phyloP scores from a whole-genome alignment of 2,329 filamentous ascomycete genomes.

The Ophiostoma sp. region DNA sequence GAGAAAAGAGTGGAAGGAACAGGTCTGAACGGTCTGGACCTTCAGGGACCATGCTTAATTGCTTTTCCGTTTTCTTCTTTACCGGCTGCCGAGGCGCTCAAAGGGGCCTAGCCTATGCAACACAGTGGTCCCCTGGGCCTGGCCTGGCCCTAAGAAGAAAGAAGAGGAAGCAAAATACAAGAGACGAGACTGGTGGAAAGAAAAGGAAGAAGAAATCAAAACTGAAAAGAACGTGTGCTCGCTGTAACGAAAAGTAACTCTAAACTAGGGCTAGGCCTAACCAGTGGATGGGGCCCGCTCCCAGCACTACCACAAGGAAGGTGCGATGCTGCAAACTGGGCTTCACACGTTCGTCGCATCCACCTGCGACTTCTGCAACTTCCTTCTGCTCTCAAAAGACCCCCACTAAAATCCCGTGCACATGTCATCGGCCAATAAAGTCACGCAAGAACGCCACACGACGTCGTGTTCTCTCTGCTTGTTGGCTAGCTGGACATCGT shows the following conservation, averaged over 20 bases:
- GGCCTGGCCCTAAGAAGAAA: background rate
- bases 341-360: background rate
- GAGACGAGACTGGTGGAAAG: background rate
- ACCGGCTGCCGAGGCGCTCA: constrained; percentile 2
- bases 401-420: background rate
- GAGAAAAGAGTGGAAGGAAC: background rate
- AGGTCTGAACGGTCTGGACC: background rate
- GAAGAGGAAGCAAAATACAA: background rate
- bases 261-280: background rate
- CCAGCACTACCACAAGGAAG: background rate
- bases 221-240: background rate
- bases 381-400: background rate
- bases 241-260: background rate
- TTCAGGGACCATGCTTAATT: background rate
- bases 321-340: background rate
- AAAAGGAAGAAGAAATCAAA: background rate
- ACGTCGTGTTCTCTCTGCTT: background rate
- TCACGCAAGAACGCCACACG: constrained; percentile 19
- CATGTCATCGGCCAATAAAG: constrained; percentile 21
- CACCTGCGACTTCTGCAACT: background rate
- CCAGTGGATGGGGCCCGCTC: background rate
- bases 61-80: background rate
- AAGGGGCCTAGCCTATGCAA: background rate
- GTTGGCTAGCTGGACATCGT: background rate
- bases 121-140: background rate